Evolutionary conservation across 2,329 filamentous ascomycete species (phyloP), one percentile per base, ranked within the genome.

Genomic region (Didymella arachidicola): DNA sequence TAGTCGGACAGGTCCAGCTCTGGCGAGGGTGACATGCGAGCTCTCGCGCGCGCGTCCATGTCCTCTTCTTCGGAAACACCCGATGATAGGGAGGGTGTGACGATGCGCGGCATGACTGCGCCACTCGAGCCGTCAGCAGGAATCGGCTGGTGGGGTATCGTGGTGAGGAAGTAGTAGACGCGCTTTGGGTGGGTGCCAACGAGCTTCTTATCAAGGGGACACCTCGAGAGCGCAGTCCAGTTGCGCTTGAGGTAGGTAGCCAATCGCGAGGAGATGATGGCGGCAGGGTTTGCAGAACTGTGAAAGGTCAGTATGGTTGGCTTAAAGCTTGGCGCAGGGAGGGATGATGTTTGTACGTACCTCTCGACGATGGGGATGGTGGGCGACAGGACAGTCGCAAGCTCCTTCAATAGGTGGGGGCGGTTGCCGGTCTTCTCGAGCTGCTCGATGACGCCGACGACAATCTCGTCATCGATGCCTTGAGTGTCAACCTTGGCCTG

Each of bases 121-220:
- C 83, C 70, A 69, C 80, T 77, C 69, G 85, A 81, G 56, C 82
- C 81, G 51, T 86, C 84, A 64, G 90, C 86, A 2, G 92, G 92
- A 19, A 98, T 87, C 36, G 92, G 87, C 74, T 94, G 92, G 72
- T 90, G 91, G 45, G 91, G 88, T 72, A 85, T 89, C n/a, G 91
- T 96, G 38, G 92, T 96, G 60, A 99, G 86, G 80, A 93, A 98
- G 80, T 96, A 98, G 82, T 97, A 98, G 45, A 96, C 93, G 78
- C 95, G 92, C 74, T 94, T 90, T 19, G 95, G 95, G 75, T 98
- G 94, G 41, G 94, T 90, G 39, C 91, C 89, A 75, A 97, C 92
- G 53, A 97, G 86, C 78, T 97, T 92, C 80, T 98, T 98, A 50
- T 91, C 92, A 54, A 98, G 81, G 3, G 95, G 94, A 78, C 95